These are phyloP conservation scores for Rhinocladiella mackenziei DNA, from an alignment of 2,329 filamentous ascomycete genomes.

Conservation along the genomic window DNA sequence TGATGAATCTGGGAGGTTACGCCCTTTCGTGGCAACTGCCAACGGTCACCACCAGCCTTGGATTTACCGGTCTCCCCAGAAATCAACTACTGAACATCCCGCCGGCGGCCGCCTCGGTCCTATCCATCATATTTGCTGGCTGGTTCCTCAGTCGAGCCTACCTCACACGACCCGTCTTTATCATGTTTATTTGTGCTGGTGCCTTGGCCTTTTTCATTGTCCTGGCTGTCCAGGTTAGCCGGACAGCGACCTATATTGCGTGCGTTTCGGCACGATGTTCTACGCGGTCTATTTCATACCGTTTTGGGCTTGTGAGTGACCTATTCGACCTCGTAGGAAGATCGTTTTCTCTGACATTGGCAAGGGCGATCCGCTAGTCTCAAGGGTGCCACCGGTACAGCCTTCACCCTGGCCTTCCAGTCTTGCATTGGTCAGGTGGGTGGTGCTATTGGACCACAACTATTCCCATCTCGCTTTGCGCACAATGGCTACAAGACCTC, in stretches of 20 bases:
- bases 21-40: constrained; percentile 45
- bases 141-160: constrained; percentile 41
- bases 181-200: constrained; percentile 41
- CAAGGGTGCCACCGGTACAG: constrained; percentile 47
- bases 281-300: constrained; percentile 45
- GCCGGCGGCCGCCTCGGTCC: constrained; percentile 41
- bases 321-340: no score
- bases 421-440: constrained; percentile 51
- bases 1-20: constrained; percentile 46
- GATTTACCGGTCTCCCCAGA: constrained; percentile 42
- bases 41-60: constrained; percentile 41
- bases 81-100: constrained; percentile 49
- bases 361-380: constrained; percentile 51
- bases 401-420: constrained; percentile 50
- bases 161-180: constrained; percentile 40
- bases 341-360: constrained; percentile 42
- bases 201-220: constrained; percentile 45
- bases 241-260: constrained; percentile 43
- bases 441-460: constrained; percentile 47
- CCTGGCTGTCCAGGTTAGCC: constrained; percentile 39
- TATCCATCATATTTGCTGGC: constrained; percentile 40
- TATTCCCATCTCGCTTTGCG: constrained; percentile 45
- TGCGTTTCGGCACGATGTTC: constrained; percentile 46
- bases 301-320: constrained; percentile 44
- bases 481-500: constrained; percentile 44